phyloP scores from a whole-genome alignment of 2,329 filamentous ascomycete genomes.

The Fusarium sulawesiense region DNA sequence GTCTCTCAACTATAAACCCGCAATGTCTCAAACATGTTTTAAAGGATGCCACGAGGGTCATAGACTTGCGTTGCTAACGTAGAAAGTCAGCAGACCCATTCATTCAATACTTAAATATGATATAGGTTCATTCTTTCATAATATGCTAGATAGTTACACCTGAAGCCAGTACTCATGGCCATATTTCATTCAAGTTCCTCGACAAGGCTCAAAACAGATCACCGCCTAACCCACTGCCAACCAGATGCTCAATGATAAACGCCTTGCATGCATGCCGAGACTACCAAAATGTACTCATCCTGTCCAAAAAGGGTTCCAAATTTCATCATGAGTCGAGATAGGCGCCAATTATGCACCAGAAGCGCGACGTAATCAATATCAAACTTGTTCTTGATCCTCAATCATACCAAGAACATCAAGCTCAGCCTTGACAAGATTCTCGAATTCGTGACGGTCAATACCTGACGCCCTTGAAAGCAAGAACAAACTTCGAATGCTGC shows the following conservation, averaged over 20 bases:
- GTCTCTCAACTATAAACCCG: neutral
- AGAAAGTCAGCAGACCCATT: neutral
- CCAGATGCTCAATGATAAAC: slow-evolving; percentile 34
- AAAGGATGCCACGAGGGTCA: neutral
- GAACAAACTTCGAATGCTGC: slow-evolving; percentile 81
- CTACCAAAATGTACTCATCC: slow-evolving; percentile 11
- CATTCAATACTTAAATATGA: neutral
- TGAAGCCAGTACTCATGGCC: neutral
- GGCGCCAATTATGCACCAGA: neutral
- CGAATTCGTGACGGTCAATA: slow-evolving; percentile 80
- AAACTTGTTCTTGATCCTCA: slow-evolving; percentile 62
- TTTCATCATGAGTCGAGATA: slow-evolving; percentile 1
- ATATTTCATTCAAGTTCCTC: slow-evolving; percentile 14
- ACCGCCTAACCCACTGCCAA: slow-evolving; percentile 5
- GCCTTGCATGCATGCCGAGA: slow-evolving; percentile 40
- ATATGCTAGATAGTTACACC: slow-evolving; percentile 8
- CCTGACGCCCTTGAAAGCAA: slow-evolving; percentile 76
- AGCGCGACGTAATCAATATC: neutral
- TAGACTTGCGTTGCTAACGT: neutral
- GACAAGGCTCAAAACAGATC: slow-evolving; percentile 4
- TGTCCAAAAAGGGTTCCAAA: neutral
- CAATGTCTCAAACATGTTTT: neutral
- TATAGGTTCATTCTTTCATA: slow-evolving; percentile 31
- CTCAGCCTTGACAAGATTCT: slow-evolving; percentile 76
- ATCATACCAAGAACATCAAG: slow-evolving; percentile 76